Evolutionary conservation across 306 rosid genomes (phyloP), one percentile per base, ranked within the genome.

Genomic region (Pterocarpus macrocarpus): DNA sequence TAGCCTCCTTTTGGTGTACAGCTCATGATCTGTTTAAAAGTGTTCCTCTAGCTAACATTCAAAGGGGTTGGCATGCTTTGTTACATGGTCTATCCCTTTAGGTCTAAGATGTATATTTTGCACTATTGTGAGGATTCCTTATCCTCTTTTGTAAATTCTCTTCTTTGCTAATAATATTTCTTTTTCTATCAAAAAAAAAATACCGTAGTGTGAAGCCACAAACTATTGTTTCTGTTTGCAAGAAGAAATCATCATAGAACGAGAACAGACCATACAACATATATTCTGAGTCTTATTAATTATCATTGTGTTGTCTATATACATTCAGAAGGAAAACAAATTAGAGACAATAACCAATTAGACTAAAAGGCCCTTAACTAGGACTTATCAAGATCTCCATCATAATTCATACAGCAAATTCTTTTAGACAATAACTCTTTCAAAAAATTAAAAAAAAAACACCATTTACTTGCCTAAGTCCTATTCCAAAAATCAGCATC

Each of bases 301-400:
- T n/a, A n/a, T 15, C 61, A 39, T 5, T n/a, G n/a, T n/a, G 3
- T 33, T 11, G 8, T 66, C 57, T n/a, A 38, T n/a, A 56, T 34
- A 52, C 14, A 52, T 2, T 17, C 73, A 71, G 64, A 59, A 16
- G 35, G 16, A 14, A 49, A 50, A 35, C 15, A 64, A 43, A 35
- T 52, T 35, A 77, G 66, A 65, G 73, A 65, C 7, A 66, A 22
- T 64, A 35, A 55, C 17, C 49, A 64, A 64, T 7, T 57, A 17
- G 33, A 35, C 45, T 16, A 72, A 4, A 64, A 5, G 8, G 14
- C 65, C 65, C 57, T 45, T 16, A 41, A 67, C 65, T 16, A 15
- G 57, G 58, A 75, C 45, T 16, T 58, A 17, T 52, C 3, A 33
- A 49, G 22, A 39, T 8, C 41, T 49, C 38, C 63, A 77, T 41